Evolutionary conservation across 805 yeast genomes (phyloP).

Genomic region (Candida berthetii): DNA sequence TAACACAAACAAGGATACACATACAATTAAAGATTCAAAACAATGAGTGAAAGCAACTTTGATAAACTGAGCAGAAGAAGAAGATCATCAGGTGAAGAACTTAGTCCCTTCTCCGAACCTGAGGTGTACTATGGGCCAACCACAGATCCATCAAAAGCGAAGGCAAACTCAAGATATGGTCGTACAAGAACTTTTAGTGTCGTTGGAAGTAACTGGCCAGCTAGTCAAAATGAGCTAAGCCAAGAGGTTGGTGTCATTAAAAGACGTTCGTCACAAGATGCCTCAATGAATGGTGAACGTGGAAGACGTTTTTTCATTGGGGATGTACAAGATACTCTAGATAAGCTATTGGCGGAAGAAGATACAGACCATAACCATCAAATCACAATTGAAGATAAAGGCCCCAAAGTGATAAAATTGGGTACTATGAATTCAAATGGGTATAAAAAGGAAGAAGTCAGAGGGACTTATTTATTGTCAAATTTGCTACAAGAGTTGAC

Average conservation of each 20-base stretch:
- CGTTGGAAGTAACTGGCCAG: conserved; percentile 24
- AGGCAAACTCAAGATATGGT: conserved; percentile 32
- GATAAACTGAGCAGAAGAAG: conserved; percentile 5
- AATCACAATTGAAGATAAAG: conserved; percentile 79
- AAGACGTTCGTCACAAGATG: conserved; percentile 54
- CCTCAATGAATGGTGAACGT: conserved; percentile 29
- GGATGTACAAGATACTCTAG: conserved; percentile 68
- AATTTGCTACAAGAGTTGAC: conserved; percentile 86
- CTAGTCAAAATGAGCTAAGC: too few relatives aligned
- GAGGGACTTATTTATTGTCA: conserved; percentile 88
- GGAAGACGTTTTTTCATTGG: conserved; percentile 53
- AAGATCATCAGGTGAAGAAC: conserved; percentile 19
- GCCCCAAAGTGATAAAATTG: conserved; percentile 73
- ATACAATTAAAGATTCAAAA: too few relatives aligned
- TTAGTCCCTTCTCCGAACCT: conserved; percentile 58
- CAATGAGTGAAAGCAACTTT: too few relatives aligned
- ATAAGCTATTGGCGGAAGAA: conserved; percentile 63
- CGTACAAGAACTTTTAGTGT: conserved; percentile 56
- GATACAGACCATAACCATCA: conserved; percentile 84
- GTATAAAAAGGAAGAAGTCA: conserved; percentile 58
- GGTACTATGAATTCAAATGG: conserved; percentile 88
- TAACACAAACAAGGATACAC: too few relatives aligned
- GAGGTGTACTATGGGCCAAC: conserved; percentile 65
- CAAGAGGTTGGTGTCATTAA: conserved; percentile 20
- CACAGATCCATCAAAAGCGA: conserved; percentile 45